Base-by-base conservation (phyloP, 1,284 basidiomycete species). In the Neonothopanus nambi region DNA sequence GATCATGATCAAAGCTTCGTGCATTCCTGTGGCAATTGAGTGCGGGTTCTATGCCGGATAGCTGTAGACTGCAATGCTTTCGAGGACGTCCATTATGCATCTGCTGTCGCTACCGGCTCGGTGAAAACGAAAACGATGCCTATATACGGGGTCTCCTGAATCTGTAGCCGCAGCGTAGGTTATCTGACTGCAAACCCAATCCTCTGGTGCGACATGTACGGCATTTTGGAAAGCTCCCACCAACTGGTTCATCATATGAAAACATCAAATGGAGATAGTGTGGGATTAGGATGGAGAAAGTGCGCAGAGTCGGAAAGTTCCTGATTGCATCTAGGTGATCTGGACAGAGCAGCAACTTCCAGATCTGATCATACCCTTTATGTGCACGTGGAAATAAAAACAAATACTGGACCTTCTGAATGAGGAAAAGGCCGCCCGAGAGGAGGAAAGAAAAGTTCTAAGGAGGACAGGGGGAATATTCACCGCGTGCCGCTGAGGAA, bases 321-420 rank as follows among this genome's bases (percentile, higher is more conserved):
- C 52, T 48, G 45, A 48, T 47, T 46, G 37, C 38, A 48, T 43
- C 42, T 50, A 36, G 23, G 20, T 30, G 33, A 47, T 47, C 45
- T 48, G 35, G 52, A 13, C 28, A 38, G 28, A 20, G 37, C 39
- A 54, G 18, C 28, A 36, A 21, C 26, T 42, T 51, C 26, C 30
- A 48, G 47, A 53, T 49, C 45, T 42, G 55, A 56, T 52, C 55
- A 57, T 42, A 43, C 43, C 49, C 55, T 21, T n/a, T 30, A 33
- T 11, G 38, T 17, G 46, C 51, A 46, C 43, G 43, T 52, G 50
- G 50, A 44, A 37, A 15, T 21, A n/a, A 33, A 37, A 11, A 20
- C 39, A n/a, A 30, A n/a, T n/a, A 28, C n/a, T 21, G 5, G 30
- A 8, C 9, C 26, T 28, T 5, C 26, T 11, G 26, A 28, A 28